Conservation (phyloP, 768 basidiomycete species). For the Sarcomyxa edulis region DNA sequence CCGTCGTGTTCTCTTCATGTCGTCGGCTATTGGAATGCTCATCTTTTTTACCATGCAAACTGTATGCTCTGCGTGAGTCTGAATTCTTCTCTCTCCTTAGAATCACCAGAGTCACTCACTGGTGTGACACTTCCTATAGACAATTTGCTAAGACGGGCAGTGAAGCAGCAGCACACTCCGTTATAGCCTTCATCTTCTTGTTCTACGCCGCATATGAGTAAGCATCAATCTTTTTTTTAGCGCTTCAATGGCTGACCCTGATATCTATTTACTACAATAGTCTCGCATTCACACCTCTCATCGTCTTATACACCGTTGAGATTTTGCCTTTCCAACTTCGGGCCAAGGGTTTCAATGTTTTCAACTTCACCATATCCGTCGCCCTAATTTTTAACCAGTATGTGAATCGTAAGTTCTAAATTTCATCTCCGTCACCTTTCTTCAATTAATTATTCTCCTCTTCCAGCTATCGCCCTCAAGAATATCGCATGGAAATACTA, state of each 20-base stretch:
- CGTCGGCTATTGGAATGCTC: constrained; percentile 53
- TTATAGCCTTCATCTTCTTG: constrained; percentile 82
- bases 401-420: too few relatives aligned
- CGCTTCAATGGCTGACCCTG: constrained; percentile 1
- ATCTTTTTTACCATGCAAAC: constrained; percentile 68
- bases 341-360: constrained; percentile 81
- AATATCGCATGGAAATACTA: constrained; percentile 74
- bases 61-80: constrained; percentile 56
- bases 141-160: constrained; percentile 40
- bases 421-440: constrained; percentile 48
- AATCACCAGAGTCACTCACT: too few relatives aligned
- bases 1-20: constrained; percentile 66
- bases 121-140: too few relatives aligned
- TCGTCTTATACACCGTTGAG: constrained; percentile 84
- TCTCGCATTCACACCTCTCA: constrained; percentile 80
- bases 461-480: constrained; percentile 15
- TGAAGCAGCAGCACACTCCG: constrained; percentile 52
- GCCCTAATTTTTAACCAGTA: constrained; percentile 89
- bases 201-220: constrained; percentile 77
- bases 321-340: constrained; percentile 81
- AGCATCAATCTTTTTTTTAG: constrained; percentile 15
- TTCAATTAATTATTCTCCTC: not conserved
- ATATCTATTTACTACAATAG: constrained; percentile 19
- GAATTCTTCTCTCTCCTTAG: too few relatives aligned
- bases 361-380: constrained; percentile 73